A percentile compares a stretch with the other conserved stretches of the same genome.
Evolutionary conservation across 768 basidiomycete species (phyloP).

Genomic region (Naganishia vaughanmartiniae): DNA sequence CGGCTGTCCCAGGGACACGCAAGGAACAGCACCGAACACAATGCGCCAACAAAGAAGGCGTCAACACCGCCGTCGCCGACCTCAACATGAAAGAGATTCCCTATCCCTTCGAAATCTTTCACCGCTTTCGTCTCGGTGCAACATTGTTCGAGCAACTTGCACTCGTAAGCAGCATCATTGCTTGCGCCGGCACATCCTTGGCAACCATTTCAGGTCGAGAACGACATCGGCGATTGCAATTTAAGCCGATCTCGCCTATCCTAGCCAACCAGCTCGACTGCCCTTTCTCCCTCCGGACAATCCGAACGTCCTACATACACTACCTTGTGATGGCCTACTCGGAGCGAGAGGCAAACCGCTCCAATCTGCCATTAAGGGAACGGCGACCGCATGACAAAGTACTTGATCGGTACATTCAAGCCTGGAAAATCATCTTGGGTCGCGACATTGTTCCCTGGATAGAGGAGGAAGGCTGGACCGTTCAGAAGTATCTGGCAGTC

Average conservation of each 20-base stretch:
- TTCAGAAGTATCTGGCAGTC: background rate
- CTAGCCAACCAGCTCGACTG: no score
- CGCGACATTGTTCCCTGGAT: background rate
- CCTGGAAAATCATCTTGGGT: background rate
- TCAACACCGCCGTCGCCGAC: background rate
- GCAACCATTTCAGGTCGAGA: background rate
- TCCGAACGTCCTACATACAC: background rate
- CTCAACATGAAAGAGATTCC: background rate
- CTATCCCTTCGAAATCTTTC: background rate
- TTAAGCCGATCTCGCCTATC: background rate
- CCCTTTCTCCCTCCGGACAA: background rate
- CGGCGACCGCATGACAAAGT: background rate
- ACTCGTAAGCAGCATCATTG: background rate
- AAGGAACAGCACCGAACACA: background rate
- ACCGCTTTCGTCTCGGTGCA: background rate
- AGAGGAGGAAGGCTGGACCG: background rate
- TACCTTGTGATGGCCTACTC: background rate
- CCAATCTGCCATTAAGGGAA: background rate
- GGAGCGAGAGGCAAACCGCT: background rate
- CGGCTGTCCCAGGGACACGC: background rate
- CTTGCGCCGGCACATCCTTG: background rate
- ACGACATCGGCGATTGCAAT: background rate
- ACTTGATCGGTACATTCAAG: background rate
- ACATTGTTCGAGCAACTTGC: background rate
- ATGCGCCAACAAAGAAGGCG: background rate